A percentile compares a stretch with the other conserved stretches of the same genome.
These are phyloP conservation scores for Viola pubescens DNA, from an alignment of 441 rosid species.

Conservation along the genomic window DNA sequence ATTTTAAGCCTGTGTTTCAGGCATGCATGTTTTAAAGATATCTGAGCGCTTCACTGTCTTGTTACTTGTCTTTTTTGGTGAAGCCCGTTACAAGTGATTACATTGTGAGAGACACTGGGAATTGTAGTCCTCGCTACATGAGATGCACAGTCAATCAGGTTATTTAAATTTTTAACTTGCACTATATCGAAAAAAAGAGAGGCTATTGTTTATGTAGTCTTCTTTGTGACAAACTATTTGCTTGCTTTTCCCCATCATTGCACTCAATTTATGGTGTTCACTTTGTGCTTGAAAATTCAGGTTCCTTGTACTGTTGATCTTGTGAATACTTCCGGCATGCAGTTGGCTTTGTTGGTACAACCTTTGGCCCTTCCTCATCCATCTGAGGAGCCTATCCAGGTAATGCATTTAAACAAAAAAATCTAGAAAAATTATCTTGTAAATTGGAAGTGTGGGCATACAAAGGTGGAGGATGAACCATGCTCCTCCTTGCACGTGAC, in stretches of 20 bases:
- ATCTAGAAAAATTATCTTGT: no score
- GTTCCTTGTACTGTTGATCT: conserved; percentile 80
- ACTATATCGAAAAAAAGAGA: not conserved
- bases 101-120: conserved; percentile 57
- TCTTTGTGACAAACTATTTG: conserved; percentile 2
- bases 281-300: conserved; percentile 27
- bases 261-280: no score
- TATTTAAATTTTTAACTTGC: conserved; percentile 11
- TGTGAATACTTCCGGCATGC: conserved; percentile 70
- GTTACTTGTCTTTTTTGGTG: conserved; percentile 15
- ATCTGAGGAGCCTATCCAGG: conserved; percentile 80
- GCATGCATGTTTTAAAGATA: conserved; percentile 4
- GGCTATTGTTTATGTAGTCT: not conserved
- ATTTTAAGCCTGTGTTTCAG: not conserved
- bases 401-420: conserved; percentile 10
- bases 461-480: no score
- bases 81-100: conserved; percentile 67
- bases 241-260: not conserved
- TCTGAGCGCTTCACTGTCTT: conserved; percentile 1
- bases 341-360: conserved; percentile 60
- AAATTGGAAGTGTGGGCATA: no score
- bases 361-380: conserved; percentile 82
- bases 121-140: conserved; percentile 78
- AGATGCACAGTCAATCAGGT: conserved; percentile 85
- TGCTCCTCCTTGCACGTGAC: no score